Percentiles rank a stretch among this genome's conserved stretches.
These are phyloP conservation scores for Xylaria sp. DNA, from an alignment of 2,329 filamentous ascomycete genomes.

Conservation along the genomic window DNA sequence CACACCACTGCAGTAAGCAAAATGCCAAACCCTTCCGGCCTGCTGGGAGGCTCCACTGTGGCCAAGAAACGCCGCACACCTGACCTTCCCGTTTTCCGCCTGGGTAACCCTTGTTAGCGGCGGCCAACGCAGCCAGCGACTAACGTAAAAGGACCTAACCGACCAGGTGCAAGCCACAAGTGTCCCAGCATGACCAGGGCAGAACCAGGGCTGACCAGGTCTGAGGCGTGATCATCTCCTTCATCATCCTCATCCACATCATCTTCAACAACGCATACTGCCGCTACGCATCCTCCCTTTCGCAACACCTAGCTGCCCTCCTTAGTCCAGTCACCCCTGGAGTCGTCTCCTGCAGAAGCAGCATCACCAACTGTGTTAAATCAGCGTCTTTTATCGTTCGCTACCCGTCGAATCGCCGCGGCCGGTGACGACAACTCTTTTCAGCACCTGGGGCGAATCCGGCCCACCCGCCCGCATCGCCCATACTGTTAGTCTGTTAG, in stretches of 20 bases:
- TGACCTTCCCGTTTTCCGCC: slow-evolving; percentile 6
- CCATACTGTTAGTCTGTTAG: neutral
- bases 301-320: slow-evolving; percentile 12
- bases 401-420: slow-evolving; percentile 25
- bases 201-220: no score
- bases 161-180: neutral
- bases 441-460: neutral
- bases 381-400: slow-evolving; percentile 4
- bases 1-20: neutral
- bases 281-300: slow-evolving; percentile 8
- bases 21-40: no score
- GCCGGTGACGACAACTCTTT: slow-evolving; percentile 26
- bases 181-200: neutral
- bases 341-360: neutral
- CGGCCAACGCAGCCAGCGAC: slow-evolving; percentile 1
- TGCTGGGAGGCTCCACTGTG: neutral
- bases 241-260: slow-evolving; percentile 1
- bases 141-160: neutral
- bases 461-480: slow-evolving; percentile 16
- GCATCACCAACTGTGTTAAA: slow-evolving; percentile 5
- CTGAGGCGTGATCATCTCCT: neutral
- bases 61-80: slow-evolving; percentile 20
- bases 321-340: neutral
- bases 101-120: slow-evolving; percentile 5
- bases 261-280: slow-evolving; percentile 20